phyloP scores from a whole-genome alignment of 2,329 filamentous ascomycete genomes.

The Phaeosphaeriaceae sp. region DNA sequence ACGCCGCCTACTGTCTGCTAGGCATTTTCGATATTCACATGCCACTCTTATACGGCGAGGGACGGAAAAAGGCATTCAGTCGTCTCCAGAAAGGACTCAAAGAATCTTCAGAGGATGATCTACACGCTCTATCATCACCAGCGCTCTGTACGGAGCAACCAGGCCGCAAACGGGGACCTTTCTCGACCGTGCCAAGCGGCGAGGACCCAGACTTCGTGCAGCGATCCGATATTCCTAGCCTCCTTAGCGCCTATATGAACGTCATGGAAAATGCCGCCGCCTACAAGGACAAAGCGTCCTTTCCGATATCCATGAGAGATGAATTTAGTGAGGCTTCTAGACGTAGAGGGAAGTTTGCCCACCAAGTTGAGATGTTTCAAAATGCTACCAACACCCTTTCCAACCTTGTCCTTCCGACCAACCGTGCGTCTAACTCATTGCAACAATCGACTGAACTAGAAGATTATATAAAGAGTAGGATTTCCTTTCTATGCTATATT shows the following conservation, averaged over 20 bases:
- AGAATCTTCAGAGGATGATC: background rate
- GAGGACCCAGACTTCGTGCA: background rate
- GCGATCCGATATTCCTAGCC: conserved; percentile 1
- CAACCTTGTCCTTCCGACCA: background rate
- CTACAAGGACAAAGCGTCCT: conserved; percentile 1
- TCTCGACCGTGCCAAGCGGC: conserved; percentile 1
- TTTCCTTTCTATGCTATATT: background rate
- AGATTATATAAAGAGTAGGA: conserved; percentile 1
- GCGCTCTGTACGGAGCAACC: conserved; percentile 1
- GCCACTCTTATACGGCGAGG: background rate
- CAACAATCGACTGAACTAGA: background rate
- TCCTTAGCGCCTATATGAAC: conserved; percentile 2
- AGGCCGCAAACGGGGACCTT: background rate
- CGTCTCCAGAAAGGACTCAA: conserved; percentile 1
- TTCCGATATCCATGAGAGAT: background rate
- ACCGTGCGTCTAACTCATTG: background rate
- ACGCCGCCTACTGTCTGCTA: background rate
- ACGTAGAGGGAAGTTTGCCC: background rate
- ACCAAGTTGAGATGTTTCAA: conserved; percentile 2
- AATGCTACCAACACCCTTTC: conserved; percentile 3
- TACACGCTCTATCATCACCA: background rate
- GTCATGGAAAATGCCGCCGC: background rate
- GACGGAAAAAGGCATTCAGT: conserved; percentile 14
- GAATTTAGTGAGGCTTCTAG: background rate
- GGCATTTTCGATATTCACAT: background rate